Percentiles rank a stretch among this genome's conserved stretches.
Conservation (phyloP, 164 flowering plant species). For the Akebia trifoliata region DNA sequence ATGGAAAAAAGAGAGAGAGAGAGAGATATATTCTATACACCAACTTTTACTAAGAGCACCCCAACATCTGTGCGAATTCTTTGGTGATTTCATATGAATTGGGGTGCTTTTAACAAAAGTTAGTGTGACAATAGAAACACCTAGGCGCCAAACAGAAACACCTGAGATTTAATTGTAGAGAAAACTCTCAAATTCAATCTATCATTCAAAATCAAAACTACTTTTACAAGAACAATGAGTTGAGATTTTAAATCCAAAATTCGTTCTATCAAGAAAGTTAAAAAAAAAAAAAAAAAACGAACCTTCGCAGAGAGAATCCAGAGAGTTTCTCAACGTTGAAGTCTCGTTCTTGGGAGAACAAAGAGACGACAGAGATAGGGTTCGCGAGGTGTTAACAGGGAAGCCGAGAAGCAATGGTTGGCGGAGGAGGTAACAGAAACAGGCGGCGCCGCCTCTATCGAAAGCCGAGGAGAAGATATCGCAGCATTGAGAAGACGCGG, state of each 20-base stretch:
- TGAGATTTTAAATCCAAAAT: background rate
- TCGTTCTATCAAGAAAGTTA: background rate
- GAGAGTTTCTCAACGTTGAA: slow-evolving; percentile 7
- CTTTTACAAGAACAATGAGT: background rate
- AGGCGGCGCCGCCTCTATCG: slow-evolving; percentile 17
- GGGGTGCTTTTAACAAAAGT: no score
- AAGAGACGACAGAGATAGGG: slow-evolving; percentile 30
- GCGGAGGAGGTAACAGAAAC: slow-evolving; percentile 43
- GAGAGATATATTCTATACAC: no score
- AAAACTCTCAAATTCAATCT: background rate
- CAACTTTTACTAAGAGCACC: no score
- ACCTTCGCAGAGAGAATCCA: slow-evolving; percentile 41
- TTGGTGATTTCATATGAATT: no score
- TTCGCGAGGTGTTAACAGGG: slow-evolving; percentile 34
- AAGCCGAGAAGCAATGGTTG: slow-evolving; percentile 40
- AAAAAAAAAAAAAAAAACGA: background rate
- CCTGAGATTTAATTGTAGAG: background rate
- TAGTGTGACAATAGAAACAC: no score
- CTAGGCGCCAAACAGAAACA: slow-evolving; percentile 2
- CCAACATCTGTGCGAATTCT: no score
- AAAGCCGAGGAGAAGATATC: slow-evolving; percentile 20
- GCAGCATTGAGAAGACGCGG: slow-evolving; percentile 36
- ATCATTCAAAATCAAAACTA: no score
- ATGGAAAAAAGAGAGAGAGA: no score
- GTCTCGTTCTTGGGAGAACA: slow-evolving; percentile 17